Evolutionary conservation across 306 rosid species (phyloP).

Genomic region (Corylus avellana): DNA sequence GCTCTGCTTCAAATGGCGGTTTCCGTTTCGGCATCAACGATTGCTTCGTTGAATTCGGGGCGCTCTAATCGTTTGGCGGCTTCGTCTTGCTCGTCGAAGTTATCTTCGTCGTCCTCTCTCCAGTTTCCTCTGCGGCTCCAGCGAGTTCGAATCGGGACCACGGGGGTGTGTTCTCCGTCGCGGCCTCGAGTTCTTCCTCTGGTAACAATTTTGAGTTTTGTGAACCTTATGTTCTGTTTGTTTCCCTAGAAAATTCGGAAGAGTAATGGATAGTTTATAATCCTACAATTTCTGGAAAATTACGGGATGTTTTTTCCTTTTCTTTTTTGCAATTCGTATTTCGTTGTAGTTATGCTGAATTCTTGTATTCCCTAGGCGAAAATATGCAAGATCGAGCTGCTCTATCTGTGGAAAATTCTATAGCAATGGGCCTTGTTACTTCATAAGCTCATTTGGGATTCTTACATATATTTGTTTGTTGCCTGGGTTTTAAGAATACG

Average conservation of each 20-base stretch:
- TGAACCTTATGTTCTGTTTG: not conserved
- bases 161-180: conserved; percentile 36
- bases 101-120: conserved; percentile 39
- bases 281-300: not conserved
- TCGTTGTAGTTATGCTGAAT: not conserved
- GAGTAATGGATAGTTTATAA: not conserved
- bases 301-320: not conserved
- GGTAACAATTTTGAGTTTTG: not conserved
- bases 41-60: conserved; percentile 40
- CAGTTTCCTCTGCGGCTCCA: conserved; percentile 54
- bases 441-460: not conserved
- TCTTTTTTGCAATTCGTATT: not conserved
- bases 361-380: not conserved
- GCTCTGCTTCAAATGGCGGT: conserved; percentile 56
- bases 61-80: conserved; percentile 38
- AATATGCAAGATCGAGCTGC: not conserved
- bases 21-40: conserved; percentile 51
- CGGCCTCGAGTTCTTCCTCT: conserved; percentile 49
- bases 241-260: not conserved
- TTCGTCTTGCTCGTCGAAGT: conserved; percentile 28
- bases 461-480: not conserved
- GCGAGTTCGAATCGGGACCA: conserved; percentile 35
- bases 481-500: not conserved
- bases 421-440: no score
- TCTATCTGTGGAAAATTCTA: not conserved